Base-by-base conservation (phyloP, 1,284 basidiomycete genomes). In the Coniferiporia weirii region DNA sequence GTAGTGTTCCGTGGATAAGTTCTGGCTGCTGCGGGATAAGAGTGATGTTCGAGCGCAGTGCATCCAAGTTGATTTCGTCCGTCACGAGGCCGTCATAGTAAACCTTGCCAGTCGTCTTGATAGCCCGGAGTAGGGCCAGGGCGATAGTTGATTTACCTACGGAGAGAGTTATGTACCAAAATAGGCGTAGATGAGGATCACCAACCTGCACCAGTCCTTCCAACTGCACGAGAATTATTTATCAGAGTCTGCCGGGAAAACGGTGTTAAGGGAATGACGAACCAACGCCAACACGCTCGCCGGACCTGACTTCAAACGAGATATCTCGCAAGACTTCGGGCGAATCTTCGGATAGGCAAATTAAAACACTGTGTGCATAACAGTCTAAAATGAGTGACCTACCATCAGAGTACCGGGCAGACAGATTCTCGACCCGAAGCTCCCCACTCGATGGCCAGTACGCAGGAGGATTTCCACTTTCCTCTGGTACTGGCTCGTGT, bases 21-120 rank as follows among this genome's bases (percentile, higher is more conserved):
- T 66, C 64, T 0, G 78, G 76, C 61, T 79, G 77, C 64, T 81
- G 79, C 2, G 77, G 77, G 35, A 80, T 79, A 63, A 79, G 75
- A n/a, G 78, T 79, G 53, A 81, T 73, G 54, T 72, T 70, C 1
- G 71, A 69, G 17, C 80, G 69, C 22, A 82, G 66, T 20, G 73
- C 72, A 46, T 78, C 72, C 5, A 81, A 66, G 61, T 79, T 78
- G 63, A 78, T 69, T 20, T 70, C 60, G 49, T 66, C 27, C 3
- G 65, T 70, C 8, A 53, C 40, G 3, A 68, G 27, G 15, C 68
- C 68, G 51, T 78, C 76, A 58, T 76, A 77, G 52, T 64, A 64
- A 15, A 79, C 73, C n/a, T 67, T 68, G 8, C 78, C 78, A n/a
- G 69, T 67, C 12, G 75, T 77, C 4, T 74, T 72, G 49, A 79